Evolutionary conservation across 176 grass and related monocot genomes (phyloP), one percentile per base, ranked within the genome.

Genomic region (Musa beccarii): DNA sequence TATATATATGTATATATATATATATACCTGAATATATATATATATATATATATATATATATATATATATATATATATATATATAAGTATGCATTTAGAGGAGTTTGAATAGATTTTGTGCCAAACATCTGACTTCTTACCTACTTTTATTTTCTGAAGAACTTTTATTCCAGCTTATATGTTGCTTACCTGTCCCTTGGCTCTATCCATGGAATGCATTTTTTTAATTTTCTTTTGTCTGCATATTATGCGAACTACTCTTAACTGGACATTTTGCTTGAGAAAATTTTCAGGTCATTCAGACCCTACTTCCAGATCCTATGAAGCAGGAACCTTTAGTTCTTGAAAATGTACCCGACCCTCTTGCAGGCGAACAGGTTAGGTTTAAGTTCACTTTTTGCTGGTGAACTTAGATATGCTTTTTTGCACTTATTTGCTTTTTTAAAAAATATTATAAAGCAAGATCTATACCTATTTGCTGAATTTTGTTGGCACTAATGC

Each of bases 281-380:
- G 69, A 28, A 52, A 52, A 52, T 52, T 17, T 80, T 79, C 84
- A 98, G 94, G 77, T 93, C 80, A 59, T 86, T 80, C 77, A 84
- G 24, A 85, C 90, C 12, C 89, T 93, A 69, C 71, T 80, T 89
- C 86, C 94, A 87, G 94, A 98, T 51, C 73, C 88, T 66, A 87
- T 76, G 51, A 86, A 70, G 72, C 90, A 89, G 84, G 88, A 98
- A 68, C 80, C 80, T 59, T 93, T 98, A 21, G 79, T 98, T 76
- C 75, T 91, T 70, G 94, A 98, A 85, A 90, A 91, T 84, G 79
- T 81, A 51, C 86, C 86, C 72, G 86, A 98, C 70, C 88, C 94
- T 76, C 88, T 93, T 82, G 90, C 90, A 5, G 88, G 90, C 69
- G 94, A 98, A 80, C 90, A 98, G 90, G 94, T 93, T 64, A 63